These are phyloP conservation scores for Noccaea bulbosa DNA, from an alignment of 345 rosid species.

Conservation along the genomic window DNA sequence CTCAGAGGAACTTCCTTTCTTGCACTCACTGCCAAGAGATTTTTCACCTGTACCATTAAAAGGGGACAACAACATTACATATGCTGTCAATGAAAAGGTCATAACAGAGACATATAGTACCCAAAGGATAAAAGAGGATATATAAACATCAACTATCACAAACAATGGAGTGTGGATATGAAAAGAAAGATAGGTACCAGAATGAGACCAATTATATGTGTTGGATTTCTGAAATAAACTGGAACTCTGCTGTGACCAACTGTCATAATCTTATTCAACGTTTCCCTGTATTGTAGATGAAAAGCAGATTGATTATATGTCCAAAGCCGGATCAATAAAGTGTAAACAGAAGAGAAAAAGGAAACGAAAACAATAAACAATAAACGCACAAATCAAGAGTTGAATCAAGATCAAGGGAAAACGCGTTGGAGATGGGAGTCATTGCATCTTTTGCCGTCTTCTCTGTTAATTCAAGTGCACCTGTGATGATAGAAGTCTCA, in stretches of 20 bases:
- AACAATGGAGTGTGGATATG: neutral
- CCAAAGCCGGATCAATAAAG: constrained; percentile 1
- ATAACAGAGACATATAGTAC: neutral
- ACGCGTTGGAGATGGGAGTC: constrained; percentile 93
- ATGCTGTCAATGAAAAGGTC: neutral
- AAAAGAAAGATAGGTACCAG: constrained; percentile 59
- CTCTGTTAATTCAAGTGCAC: constrained; percentile 94
- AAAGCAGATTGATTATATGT: constrained; percentile 19
- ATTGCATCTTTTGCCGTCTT: constrained; percentile 94
- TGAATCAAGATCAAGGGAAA: constrained; percentile 97
- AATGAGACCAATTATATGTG: constrained; percentile 84
- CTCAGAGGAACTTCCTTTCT: constrained; percentile 73
- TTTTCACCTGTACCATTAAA: constrained; percentile 64
- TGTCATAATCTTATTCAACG: constrained; percentile 80
- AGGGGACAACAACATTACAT: neutral
- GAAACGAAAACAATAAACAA: constrained; percentile 31
- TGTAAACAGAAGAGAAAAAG: constrained; percentile 3
- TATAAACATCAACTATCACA: neutral
- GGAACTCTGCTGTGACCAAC: constrained; percentile 98
- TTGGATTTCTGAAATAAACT: constrained; percentile 66
- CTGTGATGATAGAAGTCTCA: constrained; percentile 94
- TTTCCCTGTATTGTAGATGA: constrained; percentile 60
- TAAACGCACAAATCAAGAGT: constrained; percentile 82
- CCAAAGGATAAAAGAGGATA: neutral
- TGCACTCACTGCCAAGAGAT: constrained; percentile 81